Percentiles rank a stretch among this genome's conserved stretches.
These are phyloP conservation scores for Lophium mytilinum DNA, from an alignment of 495 filamentous ascomycete genomes.

Conservation along the genomic window DNA sequence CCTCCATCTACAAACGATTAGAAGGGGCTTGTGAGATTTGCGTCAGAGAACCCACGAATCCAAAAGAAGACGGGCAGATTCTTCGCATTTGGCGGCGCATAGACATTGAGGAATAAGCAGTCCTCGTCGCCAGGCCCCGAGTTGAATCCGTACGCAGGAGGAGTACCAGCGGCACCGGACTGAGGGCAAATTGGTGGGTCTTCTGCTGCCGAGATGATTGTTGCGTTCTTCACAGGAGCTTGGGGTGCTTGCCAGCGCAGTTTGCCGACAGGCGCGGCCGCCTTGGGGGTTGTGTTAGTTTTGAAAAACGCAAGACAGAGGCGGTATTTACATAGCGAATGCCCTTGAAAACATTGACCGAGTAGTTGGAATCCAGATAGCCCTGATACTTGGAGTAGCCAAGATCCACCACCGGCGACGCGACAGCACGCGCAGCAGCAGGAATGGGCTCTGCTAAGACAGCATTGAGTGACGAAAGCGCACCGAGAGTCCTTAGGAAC, in stretches of 20 bases:
- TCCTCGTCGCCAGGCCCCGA: slow-evolving; percentile 39
- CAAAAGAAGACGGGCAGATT: slow-evolving; percentile 33
- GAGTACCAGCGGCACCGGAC: slow-evolving; percentile 13
- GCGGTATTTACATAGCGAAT: not conserved
- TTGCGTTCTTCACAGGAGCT: slow-evolving; percentile 14
- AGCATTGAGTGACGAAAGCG: not conserved
- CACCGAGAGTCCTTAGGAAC: too few relatives aligned
- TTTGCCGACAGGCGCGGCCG: slow-evolving; percentile 24
- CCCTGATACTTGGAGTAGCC: slow-evolving; percentile 22
- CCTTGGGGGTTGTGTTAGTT: slow-evolving; percentile 1
- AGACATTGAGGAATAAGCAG: slow-evolving; percentile 45
- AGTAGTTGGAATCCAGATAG: not conserved
- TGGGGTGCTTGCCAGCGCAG: slow-evolving; percentile 22
- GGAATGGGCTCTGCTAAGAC: slow-evolving; percentile 6
- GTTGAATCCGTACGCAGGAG: slow-evolving; percentile 11
- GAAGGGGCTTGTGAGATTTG: not conserved
- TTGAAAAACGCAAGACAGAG: not conserved
- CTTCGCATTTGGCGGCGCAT: slow-evolving; percentile 34
- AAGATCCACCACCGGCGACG: slow-evolving; percentile 20
- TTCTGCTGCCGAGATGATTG: slow-evolving; percentile 13
- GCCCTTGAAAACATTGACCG: slow-evolving; percentile 17
- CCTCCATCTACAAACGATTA: slow-evolving; percentile 23
- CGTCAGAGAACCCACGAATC: slow-evolving; percentile 33
- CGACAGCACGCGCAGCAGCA: not conserved
- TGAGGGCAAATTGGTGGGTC: slow-evolving; percentile 22